A percentile compares a stretch with the other conserved stretches of the same genome.
Conservation (phyloP, 163 green algal genomes). For the Scenedesmus sp. region DNA sequence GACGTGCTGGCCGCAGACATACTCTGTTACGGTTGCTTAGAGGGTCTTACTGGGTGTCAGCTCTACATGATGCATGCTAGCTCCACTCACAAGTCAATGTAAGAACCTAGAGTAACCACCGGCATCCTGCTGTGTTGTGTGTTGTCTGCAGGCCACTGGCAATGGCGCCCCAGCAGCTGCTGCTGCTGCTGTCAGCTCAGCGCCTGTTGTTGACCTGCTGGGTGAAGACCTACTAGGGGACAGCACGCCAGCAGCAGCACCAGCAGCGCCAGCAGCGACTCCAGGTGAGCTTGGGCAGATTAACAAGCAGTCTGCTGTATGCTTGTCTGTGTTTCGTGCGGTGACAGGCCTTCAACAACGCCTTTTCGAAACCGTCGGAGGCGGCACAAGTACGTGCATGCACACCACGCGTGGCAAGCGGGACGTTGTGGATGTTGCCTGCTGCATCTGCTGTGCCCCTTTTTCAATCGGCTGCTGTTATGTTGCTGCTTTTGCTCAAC, state of each 20-base stretch:
- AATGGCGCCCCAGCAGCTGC: slow-evolving; percentile 38
- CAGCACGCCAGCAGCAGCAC: slow-evolving; percentile 42
- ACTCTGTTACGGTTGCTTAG: neutral
- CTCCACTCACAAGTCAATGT: too few species aligned
- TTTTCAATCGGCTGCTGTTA: neutral
- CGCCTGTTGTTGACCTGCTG: slow-evolving; percentile 75
- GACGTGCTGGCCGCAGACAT: neutral
- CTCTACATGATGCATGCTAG: too few species aligned
- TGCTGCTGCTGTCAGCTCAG: slow-evolving; percentile 42
- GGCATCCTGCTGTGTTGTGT: neutral
- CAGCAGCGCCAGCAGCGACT: slow-evolving; percentile 50
- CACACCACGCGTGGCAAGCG: neutral
- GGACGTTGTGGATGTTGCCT: too few species aligned
- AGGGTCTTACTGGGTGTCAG: neutral
- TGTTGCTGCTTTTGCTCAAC: neutral
- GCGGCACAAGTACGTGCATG: neutral
- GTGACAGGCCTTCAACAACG: neutral
- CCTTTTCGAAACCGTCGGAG: neutral
- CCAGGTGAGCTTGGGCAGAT: neutral
- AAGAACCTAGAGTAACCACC: too few species aligned
- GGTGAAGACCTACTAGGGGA: slow-evolving; percentile 75
- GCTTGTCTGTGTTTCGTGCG: neutral
- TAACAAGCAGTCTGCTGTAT: neutral
- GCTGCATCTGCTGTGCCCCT: too few species aligned
- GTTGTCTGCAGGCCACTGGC: neutral